Evolutionary conservation across 2,329 filamentous ascomycete species (phyloP), one percentile per base, ranked within the genome.

Genomic region (Coniochaeta sp.): DNA sequence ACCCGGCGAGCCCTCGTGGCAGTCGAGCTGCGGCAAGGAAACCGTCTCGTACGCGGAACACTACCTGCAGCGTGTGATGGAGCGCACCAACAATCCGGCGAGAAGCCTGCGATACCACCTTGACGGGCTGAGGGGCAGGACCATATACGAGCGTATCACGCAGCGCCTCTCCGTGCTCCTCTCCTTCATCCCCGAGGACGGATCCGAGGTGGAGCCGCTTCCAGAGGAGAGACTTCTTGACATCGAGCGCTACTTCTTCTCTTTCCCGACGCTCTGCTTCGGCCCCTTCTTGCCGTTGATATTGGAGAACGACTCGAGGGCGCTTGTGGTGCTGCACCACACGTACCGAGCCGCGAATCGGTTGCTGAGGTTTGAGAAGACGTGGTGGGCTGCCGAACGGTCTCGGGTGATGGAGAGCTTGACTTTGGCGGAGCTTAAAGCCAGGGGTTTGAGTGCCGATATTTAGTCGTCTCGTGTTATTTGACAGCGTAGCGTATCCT

Each of bases 341-440:
- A 55, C 64, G 14, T 66, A 66, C 48, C 58, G 55, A 1, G 56
- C 56, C 0, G 58, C 57, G 6, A 55, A 56, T 3, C 22, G 53
- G 8, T 32, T 66, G 18, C 38, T 64, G 18, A 54, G 53, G 12
- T 24, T 38, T 3, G 46, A 51, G 6, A 42, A 50, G 24, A 53
- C 53, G 22, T 66, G 64, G 64, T 66, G 63, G 64, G 59, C 58
- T 2, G 50, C 32, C 8, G 50, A 48, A 49, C 49, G 63, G 47
- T 49, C 56, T 6, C 22, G n/a, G 4, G 52, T 56, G 2, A 61
- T 65, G 61, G 51, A 60, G 49, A 52, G 32, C 33, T 38, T 53
- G 3, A 54, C 62, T 10, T 27, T 48, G 48, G 50, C 49, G 4
- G 59, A 61, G 49, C 22, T 61, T 38, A 49, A 50, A 20, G 40